A percentile compares a stretch with the other conserved stretches of the same genome.
Conservation (phyloP, 331 rosid genomes). For the Prunus yedoensis region DNA sequence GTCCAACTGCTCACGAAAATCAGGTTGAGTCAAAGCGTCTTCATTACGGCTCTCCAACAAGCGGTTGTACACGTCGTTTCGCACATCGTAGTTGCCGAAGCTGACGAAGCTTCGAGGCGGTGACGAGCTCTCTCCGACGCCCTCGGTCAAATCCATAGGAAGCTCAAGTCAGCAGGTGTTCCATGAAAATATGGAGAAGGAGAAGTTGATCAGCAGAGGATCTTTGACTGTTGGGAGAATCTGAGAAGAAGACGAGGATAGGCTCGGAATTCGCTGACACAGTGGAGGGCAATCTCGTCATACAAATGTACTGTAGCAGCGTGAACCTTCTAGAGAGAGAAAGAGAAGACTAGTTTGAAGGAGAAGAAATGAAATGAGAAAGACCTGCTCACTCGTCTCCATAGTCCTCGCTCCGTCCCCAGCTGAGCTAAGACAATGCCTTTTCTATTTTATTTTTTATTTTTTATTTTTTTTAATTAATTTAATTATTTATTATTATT, state of each 20-base stretch:
- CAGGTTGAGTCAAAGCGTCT: constrained; percentile 61
- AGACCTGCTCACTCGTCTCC: too few species aligned
- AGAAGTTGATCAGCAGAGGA: constrained; percentile 39
- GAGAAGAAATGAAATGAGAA: background rate
- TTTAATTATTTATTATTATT: background rate
- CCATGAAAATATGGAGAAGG: constrained; percentile 23
- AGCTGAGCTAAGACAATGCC: background rate
- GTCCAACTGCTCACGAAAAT: constrained; percentile 74
- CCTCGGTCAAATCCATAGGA: constrained; percentile 82
- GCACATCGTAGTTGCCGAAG: constrained; percentile 62
- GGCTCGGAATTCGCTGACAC: constrained; percentile 20
- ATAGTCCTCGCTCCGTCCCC: background rate
- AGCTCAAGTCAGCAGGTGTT: background rate
- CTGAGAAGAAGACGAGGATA: constrained; percentile 32
- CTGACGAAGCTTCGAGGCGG: constrained; percentile 76
- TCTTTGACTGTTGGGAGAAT: constrained; percentile 69
- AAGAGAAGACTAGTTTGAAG: background rate
- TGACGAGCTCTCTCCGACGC: constrained; percentile 96
- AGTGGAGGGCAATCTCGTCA: constrained; percentile 50
- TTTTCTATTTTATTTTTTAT: too few species aligned
- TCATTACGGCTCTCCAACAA: constrained; percentile 63
- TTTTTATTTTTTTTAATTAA: too few species aligned
- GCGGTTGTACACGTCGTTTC: constrained; percentile 78
- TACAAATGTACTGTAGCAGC: background rate
- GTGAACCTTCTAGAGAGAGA: background rate